phyloP scores from a whole-genome alignment of 495 filamentous ascomycete species.

The Penicillium cinerascens region DNA sequence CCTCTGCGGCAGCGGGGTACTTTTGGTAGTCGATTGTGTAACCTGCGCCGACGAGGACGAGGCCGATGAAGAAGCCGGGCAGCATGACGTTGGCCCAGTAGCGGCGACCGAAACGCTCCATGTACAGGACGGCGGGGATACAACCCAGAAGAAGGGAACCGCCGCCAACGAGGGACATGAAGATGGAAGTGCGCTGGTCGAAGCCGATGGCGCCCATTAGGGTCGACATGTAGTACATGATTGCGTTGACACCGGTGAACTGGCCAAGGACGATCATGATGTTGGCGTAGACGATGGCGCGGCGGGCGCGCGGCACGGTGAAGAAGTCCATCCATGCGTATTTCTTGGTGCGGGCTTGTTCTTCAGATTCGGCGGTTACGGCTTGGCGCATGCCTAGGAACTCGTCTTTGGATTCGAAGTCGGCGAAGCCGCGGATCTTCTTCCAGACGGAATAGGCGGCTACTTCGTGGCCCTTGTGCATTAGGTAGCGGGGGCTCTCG shows the following conservation, averaged over 20 bases:
- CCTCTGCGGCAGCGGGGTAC: conserved; percentile 41
- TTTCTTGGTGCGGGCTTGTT: conserved; percentile 35
- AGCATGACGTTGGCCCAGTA: conserved; percentile 62
- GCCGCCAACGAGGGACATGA: conserved; percentile 62
- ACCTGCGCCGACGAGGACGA: conserved; percentile 52
- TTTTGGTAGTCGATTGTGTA: conserved; percentile 43
- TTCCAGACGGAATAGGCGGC: conserved; percentile 60
- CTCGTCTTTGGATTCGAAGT: conserved; percentile 50
- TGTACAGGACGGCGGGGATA: conserved; percentile 56
- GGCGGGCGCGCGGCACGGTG: conserved; percentile 54
- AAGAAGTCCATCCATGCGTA: conserved; percentile 62
- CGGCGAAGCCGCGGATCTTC: conserved; percentile 52
- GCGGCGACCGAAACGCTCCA: conserved; percentile 56
- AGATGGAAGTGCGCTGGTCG: conserved; percentile 45
- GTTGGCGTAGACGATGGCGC: conserved; percentile 59
- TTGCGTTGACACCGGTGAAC: conserved; percentile 58
- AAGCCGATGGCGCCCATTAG: conserved; percentile 58
- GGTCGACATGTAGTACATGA: conserved; percentile 61
- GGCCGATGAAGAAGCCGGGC: conserved; percentile 58
- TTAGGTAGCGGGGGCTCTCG: conserved; percentile 54
- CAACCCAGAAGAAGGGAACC: conserved; percentile 55
- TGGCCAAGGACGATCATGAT: conserved; percentile 62
- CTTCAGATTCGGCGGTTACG: conserved; percentile 45
- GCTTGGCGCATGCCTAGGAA: conserved; percentile 60
- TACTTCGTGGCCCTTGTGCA: conserved; percentile 48